These are phyloP conservation scores for Phaffia tasmanica DNA, from an alignment of 768 basidiomycete species.

Conservation along the genomic window DNA sequence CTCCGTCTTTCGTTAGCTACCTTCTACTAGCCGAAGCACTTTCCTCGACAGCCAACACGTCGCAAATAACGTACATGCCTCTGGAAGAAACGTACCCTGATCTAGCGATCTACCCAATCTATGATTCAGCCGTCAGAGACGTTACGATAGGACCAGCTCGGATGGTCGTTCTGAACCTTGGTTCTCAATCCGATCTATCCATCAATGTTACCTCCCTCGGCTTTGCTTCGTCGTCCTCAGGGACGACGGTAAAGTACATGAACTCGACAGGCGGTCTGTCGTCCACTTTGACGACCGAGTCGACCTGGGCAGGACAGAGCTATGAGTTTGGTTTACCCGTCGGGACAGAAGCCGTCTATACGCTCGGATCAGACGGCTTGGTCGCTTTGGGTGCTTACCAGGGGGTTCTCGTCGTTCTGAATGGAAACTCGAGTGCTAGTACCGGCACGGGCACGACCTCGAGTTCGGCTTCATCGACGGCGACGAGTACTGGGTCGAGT, in stretches of 20 bases:
- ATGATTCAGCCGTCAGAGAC: conserved; percentile 29
- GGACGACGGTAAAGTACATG: conserved; percentile 34
- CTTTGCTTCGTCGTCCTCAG: conserved; percentile 17
- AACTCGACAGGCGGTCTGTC: conserved; percentile 35
- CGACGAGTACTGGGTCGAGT: too few species aligned
- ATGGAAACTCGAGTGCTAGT: too few species aligned
- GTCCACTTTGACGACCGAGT: conserved; percentile 31
- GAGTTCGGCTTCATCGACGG: too few species aligned
- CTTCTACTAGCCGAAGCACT: conserved; percentile 38
- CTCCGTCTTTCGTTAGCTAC: conserved; percentile 37
- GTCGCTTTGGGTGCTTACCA: conserved; percentile 34
- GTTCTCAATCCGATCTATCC: conserved; percentile 23
- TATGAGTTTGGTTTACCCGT: conserved; percentile 35
- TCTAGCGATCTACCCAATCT: conserved; percentile 37
- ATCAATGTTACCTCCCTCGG: conserved; percentile 29
- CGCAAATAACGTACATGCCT: conserved; percentile 29
- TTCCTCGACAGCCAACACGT: conserved; percentile 31
- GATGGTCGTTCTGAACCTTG: conserved; percentile 35
- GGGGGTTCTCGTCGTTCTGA: conserved; percentile 35
- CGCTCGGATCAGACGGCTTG: conserved; percentile 19
- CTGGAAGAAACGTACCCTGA: conserved; percentile 23
- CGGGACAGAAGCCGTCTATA: conserved; percentile 32
- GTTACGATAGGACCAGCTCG: conserved; percentile 26
- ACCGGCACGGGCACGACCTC: too few species aligned
- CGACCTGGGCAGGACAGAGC: conserved; percentile 37